Evolutionary conservation across 2,329 filamentous ascomycete species (phyloP).

Genomic region (Epichloe sylvatica): DNA sequence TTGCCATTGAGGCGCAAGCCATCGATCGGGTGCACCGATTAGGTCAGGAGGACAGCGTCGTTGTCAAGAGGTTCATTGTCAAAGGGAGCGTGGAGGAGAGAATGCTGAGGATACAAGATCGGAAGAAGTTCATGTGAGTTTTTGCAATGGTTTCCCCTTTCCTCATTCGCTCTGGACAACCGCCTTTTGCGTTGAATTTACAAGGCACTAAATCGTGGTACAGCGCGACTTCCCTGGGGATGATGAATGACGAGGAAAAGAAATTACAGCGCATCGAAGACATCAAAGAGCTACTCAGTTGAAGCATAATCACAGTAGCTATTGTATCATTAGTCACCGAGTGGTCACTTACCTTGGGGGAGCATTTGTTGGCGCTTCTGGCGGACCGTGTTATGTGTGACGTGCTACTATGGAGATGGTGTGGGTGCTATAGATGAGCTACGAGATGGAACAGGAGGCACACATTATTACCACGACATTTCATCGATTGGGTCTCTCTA

Average conservation of each 20-base stretch:
- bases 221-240: constrained; percentile 84
- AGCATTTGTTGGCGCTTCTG: background rate
- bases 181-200: no score
- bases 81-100: constrained; percentile 85
- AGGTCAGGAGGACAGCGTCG: constrained; percentile 79
- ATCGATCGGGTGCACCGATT: constrained; percentile 96
- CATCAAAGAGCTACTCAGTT: constrained; percentile 76
- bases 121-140: constrained; percentile 89
- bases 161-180: background rate
- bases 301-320: constrained; percentile 6
- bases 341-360: background rate
- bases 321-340: background rate
- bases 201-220: background rate
- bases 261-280: constrained; percentile 82
- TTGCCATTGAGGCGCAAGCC: constrained; percentile 88
- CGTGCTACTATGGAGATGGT: no score
- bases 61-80: constrained; percentile 78
- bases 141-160: background rate
- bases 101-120: constrained; percentile 85
- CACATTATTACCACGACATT: no score
- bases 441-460: no score
- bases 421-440: background rate
- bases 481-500: no score
- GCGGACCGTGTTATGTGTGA: background rate
- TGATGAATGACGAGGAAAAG: constrained; percentile 93